Conservation (phyloP, 2,329 filamentous ascomycete genomes). For the Exophiala phaeomuriformis region DNA sequence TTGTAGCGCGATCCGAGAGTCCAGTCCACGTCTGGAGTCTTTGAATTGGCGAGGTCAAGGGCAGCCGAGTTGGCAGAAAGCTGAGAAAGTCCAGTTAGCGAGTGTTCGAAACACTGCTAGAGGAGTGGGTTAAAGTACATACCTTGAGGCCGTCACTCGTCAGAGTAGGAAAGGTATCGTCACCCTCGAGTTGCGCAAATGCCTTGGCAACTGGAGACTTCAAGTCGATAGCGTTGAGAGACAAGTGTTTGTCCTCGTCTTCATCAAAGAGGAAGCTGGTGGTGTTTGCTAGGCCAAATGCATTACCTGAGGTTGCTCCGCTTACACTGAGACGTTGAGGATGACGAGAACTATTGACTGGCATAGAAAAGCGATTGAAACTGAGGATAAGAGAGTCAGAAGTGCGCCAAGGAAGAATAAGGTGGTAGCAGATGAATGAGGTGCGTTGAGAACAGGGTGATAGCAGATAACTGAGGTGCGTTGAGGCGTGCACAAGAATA, state of each 20-base stretch:
- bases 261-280: constrained; percentile 79
- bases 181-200: constrained; percentile 63
- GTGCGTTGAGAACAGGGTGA: constrained; percentile 5
- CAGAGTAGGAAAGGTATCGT: constrained; percentile 82
- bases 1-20: constrained; percentile 61
- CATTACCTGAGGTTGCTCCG: constrained; percentile 5
- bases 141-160: constrained; percentile 38
- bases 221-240: constrained; percentile 20
- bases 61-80: constrained; percentile 74
- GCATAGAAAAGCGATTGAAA: constrained; percentile 88
- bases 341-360: constrained; percentile 53
- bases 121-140: constrained; percentile 5
- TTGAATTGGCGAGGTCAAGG: constrained; percentile 68
- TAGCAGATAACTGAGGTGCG: background rate
- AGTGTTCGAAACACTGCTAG: background rate
- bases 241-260: constrained; percentile 59
- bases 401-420: background rate
- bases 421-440: background rate
- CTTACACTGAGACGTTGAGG: constrained; percentile 20
- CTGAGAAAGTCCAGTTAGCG: constrained; percentile 43
- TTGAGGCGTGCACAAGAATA: background rate
- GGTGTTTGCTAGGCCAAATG: constrained; percentile 68
- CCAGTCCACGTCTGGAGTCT: constrained; percentile 59
- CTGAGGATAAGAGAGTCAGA: constrained; percentile 40
- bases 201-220: constrained; percentile 59